Base-by-base conservation (phyloP, 768 basidiomycete species). In the Gymnopilus dilepis region DNA sequence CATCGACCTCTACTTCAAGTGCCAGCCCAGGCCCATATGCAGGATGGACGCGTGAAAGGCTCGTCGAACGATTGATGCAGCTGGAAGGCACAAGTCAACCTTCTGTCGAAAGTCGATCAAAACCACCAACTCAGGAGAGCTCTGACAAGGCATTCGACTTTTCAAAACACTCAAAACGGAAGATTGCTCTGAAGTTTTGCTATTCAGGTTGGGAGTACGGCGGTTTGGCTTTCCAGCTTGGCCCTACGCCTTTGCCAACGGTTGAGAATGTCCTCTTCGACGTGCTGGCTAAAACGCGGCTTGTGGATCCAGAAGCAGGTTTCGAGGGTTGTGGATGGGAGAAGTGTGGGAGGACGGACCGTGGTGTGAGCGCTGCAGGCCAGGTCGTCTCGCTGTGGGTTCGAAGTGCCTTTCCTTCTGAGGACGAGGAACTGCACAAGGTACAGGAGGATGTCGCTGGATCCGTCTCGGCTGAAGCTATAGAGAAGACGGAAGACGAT, bases 371-470 rank as follows among this genome's bases (percentile, higher is more conserved):
- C 72, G 93, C 91, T 38, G 92, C 91, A 7, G 95, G 94, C 3
- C 97, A 99, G 73, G 95, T 99, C 22, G 82, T 98, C 52, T 94
- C 91, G 52, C 80, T 99, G 7, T 95, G 93, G 90, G 88, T 97
- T 12, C 80, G 95, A 60, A 95, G 94, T 73, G 84, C 85, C 9
- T 73, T 88, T 43, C 76, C 69, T 21, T 11, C 62, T n/a, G 59
- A 73, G 59, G 64, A 67, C 28, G 58, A 59, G 33, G 33, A 61
- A 64, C 40, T 62, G 67, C 40, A 26, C 47, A 34, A 48, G 60
- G 57, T 19, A 37, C 58, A 62, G 48, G 48, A 45, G 31, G 26
- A 50, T 9, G 57, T 41, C 31, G 60, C 52, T 7, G 56, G 56
- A 42, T 3, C 47, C 6, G 15, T n/a, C 11, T 22, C 15, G 28